Evolutionary conservation across 768 basidiomycete species (phyloP).

Genomic region (Paxillus rubicundulus): DNA sequence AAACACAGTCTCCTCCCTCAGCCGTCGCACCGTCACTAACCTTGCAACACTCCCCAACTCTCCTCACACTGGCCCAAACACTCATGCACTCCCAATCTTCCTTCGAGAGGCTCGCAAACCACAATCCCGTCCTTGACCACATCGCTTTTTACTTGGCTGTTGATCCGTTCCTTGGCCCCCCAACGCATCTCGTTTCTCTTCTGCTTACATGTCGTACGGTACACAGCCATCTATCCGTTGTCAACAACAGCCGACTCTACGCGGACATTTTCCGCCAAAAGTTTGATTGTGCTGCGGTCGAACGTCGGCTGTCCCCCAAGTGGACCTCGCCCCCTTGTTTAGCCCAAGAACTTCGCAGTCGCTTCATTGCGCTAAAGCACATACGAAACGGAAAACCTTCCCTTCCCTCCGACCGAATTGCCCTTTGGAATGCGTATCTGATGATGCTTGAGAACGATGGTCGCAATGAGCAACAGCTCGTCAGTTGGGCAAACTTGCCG

Average conservation of each 20-base stretch:
- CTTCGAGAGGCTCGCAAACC: conserved; percentile 19
- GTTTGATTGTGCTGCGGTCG: conserved; percentile 42
- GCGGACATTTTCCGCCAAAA: conserved; percentile 44
- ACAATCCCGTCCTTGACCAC: conserved; percentile 31
- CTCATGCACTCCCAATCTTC: conserved; percentile 8
- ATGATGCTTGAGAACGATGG: conserved; percentile 56
- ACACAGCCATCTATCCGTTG: conserved; percentile 34
- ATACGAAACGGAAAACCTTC: conserved; percentile 33
- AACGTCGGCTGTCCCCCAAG: conserved; percentile 36
- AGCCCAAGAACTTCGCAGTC: conserved; percentile 43
- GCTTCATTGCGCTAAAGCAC: conserved; percentile 40
- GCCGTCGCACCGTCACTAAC: conserved; percentile 4
- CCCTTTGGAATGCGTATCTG: conserved; percentile 53
- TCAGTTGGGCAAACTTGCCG: conserved; percentile 39
- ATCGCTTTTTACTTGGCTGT: conserved; percentile 42
- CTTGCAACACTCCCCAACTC: not conserved
- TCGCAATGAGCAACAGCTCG: conserved; percentile 42
- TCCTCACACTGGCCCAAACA: not conserved
- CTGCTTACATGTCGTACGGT: conserved; percentile 39
- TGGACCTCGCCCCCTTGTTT: conserved; percentile 39
- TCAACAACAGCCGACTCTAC: conserved; percentile 39
- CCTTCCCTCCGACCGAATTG: conserved; percentile 30
- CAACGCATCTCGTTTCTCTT: conserved; percentile 36
- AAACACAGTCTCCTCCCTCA: conserved; percentile 23
- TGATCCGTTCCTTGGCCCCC: conserved; percentile 44